Evolutionary conservation across 805 yeast genomes (phyloP).

Genomic region (Candida sonorensis): DNA sequence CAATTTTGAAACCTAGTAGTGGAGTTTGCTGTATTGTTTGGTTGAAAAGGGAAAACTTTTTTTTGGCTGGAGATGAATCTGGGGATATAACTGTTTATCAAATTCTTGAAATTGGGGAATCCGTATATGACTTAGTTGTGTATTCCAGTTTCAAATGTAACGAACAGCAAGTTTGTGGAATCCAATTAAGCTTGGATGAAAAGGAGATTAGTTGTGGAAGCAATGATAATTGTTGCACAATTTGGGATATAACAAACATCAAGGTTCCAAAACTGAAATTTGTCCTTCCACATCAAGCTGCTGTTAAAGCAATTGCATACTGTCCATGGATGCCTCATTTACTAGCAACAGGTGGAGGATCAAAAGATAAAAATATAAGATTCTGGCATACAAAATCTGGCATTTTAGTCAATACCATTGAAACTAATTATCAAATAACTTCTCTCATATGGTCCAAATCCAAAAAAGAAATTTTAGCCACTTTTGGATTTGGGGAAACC

Average conservation of each 20-base stretch:
- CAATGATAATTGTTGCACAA: conserved; percentile 71
- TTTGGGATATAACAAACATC: conserved; percentile 58
- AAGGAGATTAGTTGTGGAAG: conserved; percentile 72
- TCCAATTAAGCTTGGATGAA: conserved; percentile 49
- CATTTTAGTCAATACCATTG: conserved; percentile 49
- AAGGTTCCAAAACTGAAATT: conserved; percentile 37
- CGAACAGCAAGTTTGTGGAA: conserved; percentile 58
- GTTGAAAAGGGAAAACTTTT: conserved; percentile 37
- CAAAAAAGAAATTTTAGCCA: conserved; percentile 60
- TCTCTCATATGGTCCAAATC: conserved; percentile 69
- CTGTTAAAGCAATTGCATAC: conserved; percentile 82
- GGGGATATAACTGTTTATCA: conserved; percentile 50
- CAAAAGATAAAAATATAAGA: conserved; percentile 68
- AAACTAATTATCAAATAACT: conserved; percentile 71
- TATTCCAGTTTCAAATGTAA: conserved; percentile 36
- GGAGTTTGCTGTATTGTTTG: conserved; percentile 57
- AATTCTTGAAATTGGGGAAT: conserved; percentile 12
- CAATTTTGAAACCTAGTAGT: conserved; percentile 24
- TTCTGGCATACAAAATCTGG: conserved; percentile 88
- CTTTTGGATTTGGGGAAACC: conserved; percentile 71
- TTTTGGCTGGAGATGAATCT: conserved; percentile 58
- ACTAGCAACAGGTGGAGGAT: conserved; percentile 89
- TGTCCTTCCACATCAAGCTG: conserved; percentile 66
- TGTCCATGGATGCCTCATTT: conserved; percentile 86
- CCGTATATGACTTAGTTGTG: too few species aligned